These are phyloP conservation scores for Naganishia kalamii DNA, from an alignment of 768 basidiomycete genomes.

Conservation along the genomic window DNA sequence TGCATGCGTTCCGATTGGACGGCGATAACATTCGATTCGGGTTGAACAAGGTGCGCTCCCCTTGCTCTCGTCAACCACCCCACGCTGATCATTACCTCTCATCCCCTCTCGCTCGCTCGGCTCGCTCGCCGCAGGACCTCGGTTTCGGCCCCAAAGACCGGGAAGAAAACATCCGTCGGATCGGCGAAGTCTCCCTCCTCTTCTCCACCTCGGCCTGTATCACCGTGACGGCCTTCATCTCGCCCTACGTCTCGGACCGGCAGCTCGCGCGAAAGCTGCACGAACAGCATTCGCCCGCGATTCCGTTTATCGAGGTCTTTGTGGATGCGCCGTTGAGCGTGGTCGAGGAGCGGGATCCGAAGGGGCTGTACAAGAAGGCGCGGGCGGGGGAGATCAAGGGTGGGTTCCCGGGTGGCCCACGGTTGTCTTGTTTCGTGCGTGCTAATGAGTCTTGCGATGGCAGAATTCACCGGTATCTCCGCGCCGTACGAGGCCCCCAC, in stretches of 20 bases:
- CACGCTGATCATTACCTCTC: not conserved
- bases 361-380: slow-evolving; percentile 95
- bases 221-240: slow-evolving; percentile 93
- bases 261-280: slow-evolving; percentile 75
- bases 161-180: slow-evolving; percentile 76
- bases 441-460: not conserved
- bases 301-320: slow-evolving; percentile 90
- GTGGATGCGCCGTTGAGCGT: slow-evolving; percentile 83
- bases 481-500: slow-evolving; percentile 90
- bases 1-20: slow-evolving; percentile 85
- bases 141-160: slow-evolving; percentile 87
- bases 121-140: slow-evolving; percentile 59
- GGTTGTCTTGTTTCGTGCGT: not conserved
- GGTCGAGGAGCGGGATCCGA: slow-evolving; percentile 89
- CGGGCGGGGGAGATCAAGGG: slow-evolving; percentile 93
- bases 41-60: slow-evolving; percentile 63
- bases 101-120: too few species aligned
- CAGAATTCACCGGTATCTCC: slow-evolving; percentile 96
- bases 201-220: slow-evolving; percentile 84
- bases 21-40: slow-evolving; percentile 89
- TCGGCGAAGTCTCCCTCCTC: slow-evolving; percentile 93
- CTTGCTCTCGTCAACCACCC: too few species aligned
- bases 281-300: slow-evolving; percentile 53
- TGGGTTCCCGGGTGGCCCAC: slow-evolving; percentile 46
- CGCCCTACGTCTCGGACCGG: slow-evolving; percentile 88